Base-by-base conservation (phyloP, 1,284 basidiomycete species). In the Tetrapyrgos nigripes region DNA sequence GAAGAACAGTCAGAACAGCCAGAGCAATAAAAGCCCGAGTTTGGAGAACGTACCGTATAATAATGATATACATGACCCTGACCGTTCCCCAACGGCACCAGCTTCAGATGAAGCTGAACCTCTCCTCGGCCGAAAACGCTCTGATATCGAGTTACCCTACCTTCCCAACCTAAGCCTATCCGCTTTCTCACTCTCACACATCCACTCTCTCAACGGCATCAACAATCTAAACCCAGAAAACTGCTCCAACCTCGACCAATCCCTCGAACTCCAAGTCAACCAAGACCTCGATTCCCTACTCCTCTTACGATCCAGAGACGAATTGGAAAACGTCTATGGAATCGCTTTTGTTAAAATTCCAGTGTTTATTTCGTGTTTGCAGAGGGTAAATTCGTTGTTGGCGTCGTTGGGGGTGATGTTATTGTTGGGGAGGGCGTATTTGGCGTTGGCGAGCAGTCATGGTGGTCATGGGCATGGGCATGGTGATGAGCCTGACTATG, bases 271-370 rank as follows among this genome's bases (percentile, higher is more conserved):
- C 4, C 56, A 48, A 35, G 50, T 58, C 10, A 46, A 58, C 13
- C 40, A 58, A 26, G 56, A 58, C 21, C 29, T 58, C 9, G 56
- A 54, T 4, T 45, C 43, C 40, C 28, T 48, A 3, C 47, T 61
- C 24, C 26, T 47, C 47, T 24, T 57, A 23, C 23, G 86, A 65
- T 79, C 79, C 27, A 76, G 90, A 44, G 87, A 90, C 67, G 91
- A 92, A 57, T 72, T 93, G 48, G 91, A 92, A 68, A 84, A 86
- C 48, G 78, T 91, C 3, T 92, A 90, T 67, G 91, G 91, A 1
- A 70, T 88, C 26, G 87, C 91, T 17, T 79, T 88, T 37, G 85
- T 93, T 50, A 80, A 79, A 65, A 90, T 93, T 27, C 91, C 91
- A 1, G 85, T 90, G 14, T 89, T 92, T 67, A 80, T 93, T 27